phyloP scores from a whole-genome alignment of 2,329 filamentous ascomycete genomes.

The Huntiella decipiens region DNA sequence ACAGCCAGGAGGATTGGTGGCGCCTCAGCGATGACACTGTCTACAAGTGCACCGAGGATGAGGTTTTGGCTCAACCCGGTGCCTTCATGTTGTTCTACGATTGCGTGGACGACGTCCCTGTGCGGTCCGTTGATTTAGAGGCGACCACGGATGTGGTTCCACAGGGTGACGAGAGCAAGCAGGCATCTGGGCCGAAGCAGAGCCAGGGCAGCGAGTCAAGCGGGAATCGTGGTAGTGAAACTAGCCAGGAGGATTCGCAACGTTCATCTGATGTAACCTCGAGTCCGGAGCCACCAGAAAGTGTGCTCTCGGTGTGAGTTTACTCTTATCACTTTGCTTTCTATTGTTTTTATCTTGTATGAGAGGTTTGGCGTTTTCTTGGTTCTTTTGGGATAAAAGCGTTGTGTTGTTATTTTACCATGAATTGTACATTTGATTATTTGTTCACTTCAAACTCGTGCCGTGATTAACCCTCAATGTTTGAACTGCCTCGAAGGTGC shows the following conservation, averaged over 20 bases:
- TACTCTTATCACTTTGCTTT: neutral
- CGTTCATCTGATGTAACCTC: neutral
- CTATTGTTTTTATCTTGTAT: neutral
- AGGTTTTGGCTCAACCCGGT: constrained; percentile 55
- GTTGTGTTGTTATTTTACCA: constrained; percentile 2
- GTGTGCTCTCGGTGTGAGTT: neutral
- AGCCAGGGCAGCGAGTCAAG: neutral
- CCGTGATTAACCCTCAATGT: no score
- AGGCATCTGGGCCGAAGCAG: no score
- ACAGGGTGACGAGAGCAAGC: no score
- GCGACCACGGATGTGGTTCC: neutral
- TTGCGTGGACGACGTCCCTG: constrained; percentile 35
- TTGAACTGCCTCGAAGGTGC: no score
- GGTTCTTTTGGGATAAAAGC: neutral
- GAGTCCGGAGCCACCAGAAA: constrained; percentile 2
- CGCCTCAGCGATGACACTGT: constrained; percentile 80
- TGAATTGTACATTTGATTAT: neutral
- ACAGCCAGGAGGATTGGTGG: constrained; percentile 44
- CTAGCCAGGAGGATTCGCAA: neutral
- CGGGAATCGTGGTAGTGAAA: neutral
- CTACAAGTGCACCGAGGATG: constrained; percentile 49
- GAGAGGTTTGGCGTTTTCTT: neutral
- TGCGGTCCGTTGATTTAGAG: constrained; percentile 21
- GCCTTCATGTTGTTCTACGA: constrained; percentile 99
- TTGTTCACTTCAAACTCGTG: neutral